A percentile compares a stretch with the other conserved stretches of the same genome.
phyloP scores from a whole-genome alignment of 1,284 basidiomycete species.

The Malassezia pachydermatis region DNA sequence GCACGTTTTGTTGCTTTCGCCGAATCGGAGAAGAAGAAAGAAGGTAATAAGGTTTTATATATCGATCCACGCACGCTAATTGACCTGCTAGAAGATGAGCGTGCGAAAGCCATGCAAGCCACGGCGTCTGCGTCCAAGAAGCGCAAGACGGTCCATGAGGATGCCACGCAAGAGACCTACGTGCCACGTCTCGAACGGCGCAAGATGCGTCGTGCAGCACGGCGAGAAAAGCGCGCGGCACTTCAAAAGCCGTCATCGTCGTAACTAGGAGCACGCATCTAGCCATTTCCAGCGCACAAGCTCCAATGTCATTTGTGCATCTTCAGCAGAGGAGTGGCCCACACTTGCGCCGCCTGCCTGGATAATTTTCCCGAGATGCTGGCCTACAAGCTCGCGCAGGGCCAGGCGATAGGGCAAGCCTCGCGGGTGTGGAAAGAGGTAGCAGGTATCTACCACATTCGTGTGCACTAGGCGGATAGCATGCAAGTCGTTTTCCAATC shows the following conservation, averaged over 20 bases:
- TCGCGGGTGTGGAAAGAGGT: constrained; percentile 35
- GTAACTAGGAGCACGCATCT: neutral
- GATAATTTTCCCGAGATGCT: constrained; percentile 36
- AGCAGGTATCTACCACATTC: constrained; percentile 34
- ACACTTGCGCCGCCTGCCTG: constrained; percentile 27
- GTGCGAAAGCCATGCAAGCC: neutral
- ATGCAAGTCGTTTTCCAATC: constrained; percentile 41
- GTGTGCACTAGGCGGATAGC: constrained; percentile 37
- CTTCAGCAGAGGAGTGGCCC: constrained; percentile 40
- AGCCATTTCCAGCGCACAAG: constrained; percentile 25
- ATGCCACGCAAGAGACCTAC: neutral
- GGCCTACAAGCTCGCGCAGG: constrained; percentile 31
- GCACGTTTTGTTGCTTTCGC: constrained; percentile 12
- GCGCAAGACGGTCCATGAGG: neutral
- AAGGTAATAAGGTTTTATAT: constrained; percentile 5
- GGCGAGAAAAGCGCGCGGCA: constrained; percentile 7
- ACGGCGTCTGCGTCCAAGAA: neutral
- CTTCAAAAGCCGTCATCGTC: neutral
- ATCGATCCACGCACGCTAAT: constrained; percentile 13
- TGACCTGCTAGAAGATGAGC: constrained; percentile 13
- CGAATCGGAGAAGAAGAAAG: neutral
- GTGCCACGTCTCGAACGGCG: constrained; percentile 12
- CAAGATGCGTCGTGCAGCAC: constrained; percentile 11
- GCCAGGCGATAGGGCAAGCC: constrained; percentile 40
- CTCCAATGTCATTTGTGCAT: constrained; percentile 35